Conservation (phyloP, 2,329 filamentous ascomycete species). For the Aspergillus novofumigatus region DNA sequence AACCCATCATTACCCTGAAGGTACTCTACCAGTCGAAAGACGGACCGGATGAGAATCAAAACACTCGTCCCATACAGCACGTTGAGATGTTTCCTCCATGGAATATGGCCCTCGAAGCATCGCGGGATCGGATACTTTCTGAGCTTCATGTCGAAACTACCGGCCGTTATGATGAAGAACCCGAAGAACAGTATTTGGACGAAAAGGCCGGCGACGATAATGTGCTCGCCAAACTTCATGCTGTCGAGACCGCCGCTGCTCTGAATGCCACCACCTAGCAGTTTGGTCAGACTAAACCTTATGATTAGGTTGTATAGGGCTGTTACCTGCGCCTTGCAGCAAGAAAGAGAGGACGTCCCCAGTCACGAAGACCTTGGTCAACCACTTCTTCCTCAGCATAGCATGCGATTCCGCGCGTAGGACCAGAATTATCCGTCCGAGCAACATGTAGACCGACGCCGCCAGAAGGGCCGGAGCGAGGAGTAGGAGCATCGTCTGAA, state of each 20-base stretch:
- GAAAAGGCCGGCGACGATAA: slow-evolving; percentile 54
- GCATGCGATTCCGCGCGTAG: slow-evolving; percentile 30
- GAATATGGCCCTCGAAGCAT: background rate
- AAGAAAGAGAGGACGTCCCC: slow-evolving; percentile 34
- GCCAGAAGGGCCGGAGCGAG: slow-evolving; percentile 41
- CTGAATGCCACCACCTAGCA: slow-evolving; percentile 16
- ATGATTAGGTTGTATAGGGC: background rate
- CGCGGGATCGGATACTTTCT: slow-evolving; percentile 4
- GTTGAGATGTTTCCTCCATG: slow-evolving; percentile 9
- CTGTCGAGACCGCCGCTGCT: slow-evolving; percentile 3
- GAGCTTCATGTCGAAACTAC: slow-evolving; percentile 8
- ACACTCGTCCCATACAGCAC: slow-evolving; percentile 11
- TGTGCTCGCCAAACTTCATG: slow-evolving; percentile 19
- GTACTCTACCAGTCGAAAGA: slow-evolving; percentile 19
- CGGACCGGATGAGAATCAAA: slow-evolving; percentile 16
- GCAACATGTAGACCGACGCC: slow-evolving; percentile 37
- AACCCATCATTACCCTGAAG: slow-evolving; percentile 15
- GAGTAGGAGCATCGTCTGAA: slow-evolving; percentile 34
- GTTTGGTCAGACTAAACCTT: too few species aligned
- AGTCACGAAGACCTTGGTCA: slow-evolving; percentile 37
- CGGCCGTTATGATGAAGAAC: slow-evolving; percentile 46
- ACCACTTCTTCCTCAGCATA: slow-evolving; percentile 29
- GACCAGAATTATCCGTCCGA: slow-evolving; percentile 35
- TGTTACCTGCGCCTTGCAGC: slow-evolving; percentile 23
- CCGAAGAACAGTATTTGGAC: slow-evolving; percentile 58